A percentile compares a stretch with the other conserved stretches of the same genome.
phyloP scores from a whole-genome alignment of 768 basidiomycete species.

The Rhodosporidiobolus odoratus region DNA sequence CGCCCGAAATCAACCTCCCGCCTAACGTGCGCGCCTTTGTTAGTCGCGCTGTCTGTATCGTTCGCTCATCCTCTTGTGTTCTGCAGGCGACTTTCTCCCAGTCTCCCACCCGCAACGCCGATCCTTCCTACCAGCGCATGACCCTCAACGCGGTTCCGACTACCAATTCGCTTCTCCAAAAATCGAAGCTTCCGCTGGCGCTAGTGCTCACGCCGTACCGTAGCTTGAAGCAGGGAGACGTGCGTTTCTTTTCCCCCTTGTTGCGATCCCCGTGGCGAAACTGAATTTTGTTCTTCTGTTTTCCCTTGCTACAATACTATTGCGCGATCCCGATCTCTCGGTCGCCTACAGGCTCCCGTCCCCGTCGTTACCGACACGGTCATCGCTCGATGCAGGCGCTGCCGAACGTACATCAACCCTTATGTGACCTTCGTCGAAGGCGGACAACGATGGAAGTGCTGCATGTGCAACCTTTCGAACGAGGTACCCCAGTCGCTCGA shows the following conservation, averaged over 20 bases:
- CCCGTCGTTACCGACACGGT: conserved; percentile 89
- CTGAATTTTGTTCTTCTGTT: no score
- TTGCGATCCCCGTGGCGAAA: not conserved
- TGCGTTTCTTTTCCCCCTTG: conserved; percentile 42
- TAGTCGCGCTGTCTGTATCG: not conserved
- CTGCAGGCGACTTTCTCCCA: conserved; percentile 63
- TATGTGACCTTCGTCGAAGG: conserved; percentile 97
- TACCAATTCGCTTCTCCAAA: conserved; percentile 74
- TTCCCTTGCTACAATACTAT: not conserved
- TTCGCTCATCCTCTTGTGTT: no score
- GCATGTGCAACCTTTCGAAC: conserved; percentile 97
- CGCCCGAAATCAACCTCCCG: conserved; percentile 84
- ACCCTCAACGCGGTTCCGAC: conserved; percentile 92
- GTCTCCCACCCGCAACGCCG: conserved; percentile 72
- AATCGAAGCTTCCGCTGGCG: conserved; percentile 72
- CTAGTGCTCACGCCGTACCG: conserved; percentile 87
- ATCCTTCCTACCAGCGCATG: conserved; percentile 82
- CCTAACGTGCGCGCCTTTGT: conserved; percentile 54
- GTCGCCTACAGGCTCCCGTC: conserved; percentile 59
- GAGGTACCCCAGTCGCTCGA: conserved; percentile 98
- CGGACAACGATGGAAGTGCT: conserved; percentile 98
- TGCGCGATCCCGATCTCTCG: not conserved
- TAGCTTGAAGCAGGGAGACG: conserved; percentile 63
- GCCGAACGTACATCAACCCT: conserved; percentile 95
- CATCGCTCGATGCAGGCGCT: conserved; percentile 90